phyloP scores from a whole-genome alignment of 257 asterid species.

The Solanum bukasovii region DNA sequence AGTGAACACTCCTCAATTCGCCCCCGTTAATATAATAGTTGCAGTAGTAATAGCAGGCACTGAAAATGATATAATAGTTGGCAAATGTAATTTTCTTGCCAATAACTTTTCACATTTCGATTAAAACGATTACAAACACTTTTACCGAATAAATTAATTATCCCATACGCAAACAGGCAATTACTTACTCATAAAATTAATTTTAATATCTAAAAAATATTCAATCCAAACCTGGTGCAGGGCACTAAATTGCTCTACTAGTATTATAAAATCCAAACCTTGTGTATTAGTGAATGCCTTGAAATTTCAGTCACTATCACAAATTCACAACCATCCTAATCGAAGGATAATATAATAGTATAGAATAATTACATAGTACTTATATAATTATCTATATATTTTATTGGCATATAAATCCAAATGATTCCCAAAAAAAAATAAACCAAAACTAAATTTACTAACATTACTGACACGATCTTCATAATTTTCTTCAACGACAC shows the following conservation, averaged over 20 bases:
- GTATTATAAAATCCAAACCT: not conserved
- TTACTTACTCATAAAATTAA: not conserved
- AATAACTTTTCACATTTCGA: not conserved
- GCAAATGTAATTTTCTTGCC: not conserved
- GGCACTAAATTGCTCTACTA: not conserved
- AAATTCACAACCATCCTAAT: not conserved
- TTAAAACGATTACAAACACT: not conserved
- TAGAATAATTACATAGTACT: not conserved
- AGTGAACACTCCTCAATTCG: not conserved
- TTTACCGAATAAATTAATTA: not conserved
- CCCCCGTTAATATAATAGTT: not conserved
- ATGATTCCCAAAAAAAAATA: not conserved
- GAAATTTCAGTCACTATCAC: not conserved
- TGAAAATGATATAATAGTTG: not conserved
- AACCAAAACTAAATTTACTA: not conserved
- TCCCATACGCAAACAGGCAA: not conserved
- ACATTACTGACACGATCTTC: not conserved
- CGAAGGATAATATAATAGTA: not conserved
- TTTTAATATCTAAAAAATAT: too few species aligned
- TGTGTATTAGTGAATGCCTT: not conserved
- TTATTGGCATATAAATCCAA: not conserved
- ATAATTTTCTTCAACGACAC: not conserved
- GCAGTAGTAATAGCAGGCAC: not conserved
- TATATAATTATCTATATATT: not conserved
- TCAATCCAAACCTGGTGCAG: too few species aligned